Evolutionary conservation across 2,329 filamentous ascomycete genomes (phyloP).

Genomic region (Colletotrichum theobromicola): DNA sequence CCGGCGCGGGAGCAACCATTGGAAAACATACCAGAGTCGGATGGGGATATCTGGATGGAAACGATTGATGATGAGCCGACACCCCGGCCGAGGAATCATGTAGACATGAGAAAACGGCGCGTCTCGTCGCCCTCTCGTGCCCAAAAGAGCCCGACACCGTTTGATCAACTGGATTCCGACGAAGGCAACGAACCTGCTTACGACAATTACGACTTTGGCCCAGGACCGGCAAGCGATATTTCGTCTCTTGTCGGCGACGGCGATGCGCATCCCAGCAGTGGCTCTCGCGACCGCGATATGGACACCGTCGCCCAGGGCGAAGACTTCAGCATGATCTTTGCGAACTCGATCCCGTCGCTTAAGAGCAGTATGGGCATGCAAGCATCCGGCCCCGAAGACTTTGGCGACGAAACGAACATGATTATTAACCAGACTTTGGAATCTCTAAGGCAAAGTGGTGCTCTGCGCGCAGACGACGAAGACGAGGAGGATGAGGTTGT

Average conservation of each 20-base stretch:
- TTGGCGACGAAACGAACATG: constrained; percentile 61
- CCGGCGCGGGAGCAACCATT: constrained; percentile 22
- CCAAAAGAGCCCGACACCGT: constrained; percentile 10
- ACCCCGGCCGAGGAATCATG: constrained; percentile 30
- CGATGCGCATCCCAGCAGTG: constrained; percentile 23
- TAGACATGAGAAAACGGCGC: neutral
- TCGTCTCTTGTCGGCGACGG: constrained; percentile 19
- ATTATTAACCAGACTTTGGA: constrained; percentile 63
- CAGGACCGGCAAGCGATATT: constrained; percentile 10
- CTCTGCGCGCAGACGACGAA: constrained; percentile 15
- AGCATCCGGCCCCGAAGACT: constrained; percentile 43
- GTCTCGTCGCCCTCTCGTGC: neutral
- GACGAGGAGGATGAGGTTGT: constrained; percentile 11
- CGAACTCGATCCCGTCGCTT: constrained; percentile 58
- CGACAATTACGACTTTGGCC: constrained; percentile 12
- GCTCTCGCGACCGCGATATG: constrained; percentile 14
- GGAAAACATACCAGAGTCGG: constrained; percentile 26
- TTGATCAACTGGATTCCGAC: constrained; percentile 9
- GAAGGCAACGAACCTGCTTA: constrained; percentile 10
- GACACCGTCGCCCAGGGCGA: constrained; percentile 56
- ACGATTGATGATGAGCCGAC: constrained; percentile 43
- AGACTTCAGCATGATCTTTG: constrained; percentile 65
- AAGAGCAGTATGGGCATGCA: constrained; percentile 44
- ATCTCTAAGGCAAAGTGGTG: constrained; percentile 45
- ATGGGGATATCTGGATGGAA: constrained; percentile 53